phyloP scores from a whole-genome alignment of 2,329 filamentous ascomycete species.

The Neonectria ditissima region DNA sequence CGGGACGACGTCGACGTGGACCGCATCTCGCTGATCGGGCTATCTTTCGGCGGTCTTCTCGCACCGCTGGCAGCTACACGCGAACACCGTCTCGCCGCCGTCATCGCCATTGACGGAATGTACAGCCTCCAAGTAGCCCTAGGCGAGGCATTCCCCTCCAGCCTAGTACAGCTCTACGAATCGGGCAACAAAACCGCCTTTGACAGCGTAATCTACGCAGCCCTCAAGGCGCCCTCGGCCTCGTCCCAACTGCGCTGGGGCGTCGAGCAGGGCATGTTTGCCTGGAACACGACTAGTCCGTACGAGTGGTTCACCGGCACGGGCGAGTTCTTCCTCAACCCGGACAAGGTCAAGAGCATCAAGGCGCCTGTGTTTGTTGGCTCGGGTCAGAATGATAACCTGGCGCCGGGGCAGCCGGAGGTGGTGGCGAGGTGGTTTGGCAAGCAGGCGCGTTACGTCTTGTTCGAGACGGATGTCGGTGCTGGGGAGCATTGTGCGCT shows the following conservation, averaged over 20 bases:
- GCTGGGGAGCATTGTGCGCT: constrained; percentile 28
- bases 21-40: constrained; percentile 13
- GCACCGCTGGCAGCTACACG: constrained; percentile 25
- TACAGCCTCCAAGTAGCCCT: constrained; percentile 13
- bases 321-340: constrained; percentile 23
- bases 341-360: constrained; percentile 13
- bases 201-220: constrained; percentile 2
- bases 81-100: constrained; percentile 28
- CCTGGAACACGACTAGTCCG: constrained; percentile 24
- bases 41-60: constrained; percentile 39
- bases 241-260: constrained; percentile 23
- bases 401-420: constrained; percentile 25
- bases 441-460: constrained; percentile 12
- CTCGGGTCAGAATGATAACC: constrained; percentile 17
- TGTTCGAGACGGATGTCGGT: constrained; percentile 27
- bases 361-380: constrained; percentile 23
- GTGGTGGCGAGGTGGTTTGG: constrained; percentile 24
- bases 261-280: constrained; percentile 22
- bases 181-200: constrained; percentile 20
- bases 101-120: constrained; percentile 27
- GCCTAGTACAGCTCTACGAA: constrained; percentile 7
- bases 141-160: not conserved
- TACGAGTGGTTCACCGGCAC: constrained; percentile 19
- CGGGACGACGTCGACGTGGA: constrained; percentile 20
- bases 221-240: not conserved